Percentiles rank a stretch among this genome's conserved stretches.
These are phyloP conservation scores for Breviolum minutum DNA, from an alignment of 73 alveolate genomes.

Conservation along the genomic window DNA sequence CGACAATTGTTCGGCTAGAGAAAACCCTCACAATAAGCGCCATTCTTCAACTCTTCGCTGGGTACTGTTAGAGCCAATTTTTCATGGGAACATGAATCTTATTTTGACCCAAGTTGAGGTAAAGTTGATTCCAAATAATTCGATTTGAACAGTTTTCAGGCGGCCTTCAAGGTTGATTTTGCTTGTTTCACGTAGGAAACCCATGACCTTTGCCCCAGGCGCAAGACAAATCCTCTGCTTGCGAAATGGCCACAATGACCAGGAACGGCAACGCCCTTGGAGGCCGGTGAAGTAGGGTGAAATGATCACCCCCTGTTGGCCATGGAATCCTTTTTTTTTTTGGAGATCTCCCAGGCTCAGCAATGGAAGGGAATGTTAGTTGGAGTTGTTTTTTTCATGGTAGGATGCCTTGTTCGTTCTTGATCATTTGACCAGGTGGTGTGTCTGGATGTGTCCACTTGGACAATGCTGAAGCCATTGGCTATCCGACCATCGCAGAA, in stretches of 20 bases:
- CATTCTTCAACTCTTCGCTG: too few relatives aligned
- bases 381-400: too few relatives aligned
- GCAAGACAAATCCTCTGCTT: slow-evolving; percentile 81
- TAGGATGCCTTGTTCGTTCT: neutral
- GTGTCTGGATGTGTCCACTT: slow-evolving; percentile 59
- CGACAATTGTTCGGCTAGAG: neutral
- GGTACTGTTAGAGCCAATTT: too few relatives aligned
- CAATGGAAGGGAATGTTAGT: neutral
- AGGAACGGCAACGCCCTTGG: slow-evolving; percentile 79
- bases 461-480: slow-evolving; percentile 86
- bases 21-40: too few relatives aligned
- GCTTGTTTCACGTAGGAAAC: too few relatives aligned
- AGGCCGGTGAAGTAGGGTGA: neutral
- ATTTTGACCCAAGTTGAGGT: too few relatives aligned
- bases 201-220: neutral
- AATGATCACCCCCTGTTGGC: too few relatives aligned
- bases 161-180: too few relatives aligned
- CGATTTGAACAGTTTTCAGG: too few relatives aligned
- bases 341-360: neutral
- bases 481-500: slow-evolving; percentile 61
- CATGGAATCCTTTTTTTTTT: neutral
- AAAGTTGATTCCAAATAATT: too few relatives aligned
- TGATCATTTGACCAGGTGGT: slow-evolving; percentile 1
- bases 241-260: slow-evolving; percentile 90
- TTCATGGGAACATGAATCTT: too few relatives aligned